Conservation (phyloP, 169 alveolate species). For the Plasmodium falciparum region DNA sequence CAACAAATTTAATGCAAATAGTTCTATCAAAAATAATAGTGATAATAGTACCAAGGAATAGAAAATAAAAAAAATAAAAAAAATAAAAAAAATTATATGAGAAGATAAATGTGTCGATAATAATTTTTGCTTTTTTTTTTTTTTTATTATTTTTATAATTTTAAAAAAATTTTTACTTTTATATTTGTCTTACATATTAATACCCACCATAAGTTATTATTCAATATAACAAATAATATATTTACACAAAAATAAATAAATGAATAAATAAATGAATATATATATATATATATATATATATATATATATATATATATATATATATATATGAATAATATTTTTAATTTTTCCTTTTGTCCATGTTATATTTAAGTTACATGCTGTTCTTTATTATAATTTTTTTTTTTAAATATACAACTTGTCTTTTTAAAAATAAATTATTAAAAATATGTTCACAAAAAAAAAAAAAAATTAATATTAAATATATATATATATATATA, state of each 20-base stretch:
- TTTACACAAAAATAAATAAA: not conserved
- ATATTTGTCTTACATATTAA: no score
- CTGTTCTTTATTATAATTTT: no score
- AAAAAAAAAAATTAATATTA: no score
- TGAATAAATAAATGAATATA: not conserved
- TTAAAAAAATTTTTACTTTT: no score
- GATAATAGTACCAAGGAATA: conserved; percentile 14
- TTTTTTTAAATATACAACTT: no score
- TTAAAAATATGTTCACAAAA: no score
- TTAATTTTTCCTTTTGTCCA: no score
- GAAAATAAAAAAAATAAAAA: not conserved
- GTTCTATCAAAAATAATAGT: conserved; percentile 23
- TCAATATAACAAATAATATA: not conserved
- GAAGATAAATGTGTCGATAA: not conserved
- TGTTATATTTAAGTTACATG: no score
- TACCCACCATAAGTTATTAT: no score
- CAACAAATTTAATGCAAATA: conserved; percentile 45
- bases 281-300: conserved; percentile 3
- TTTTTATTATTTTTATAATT: no score
- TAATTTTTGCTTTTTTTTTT: not conserved
- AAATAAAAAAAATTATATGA: conserved; percentile 1
- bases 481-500: no score
- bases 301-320: not conserved
- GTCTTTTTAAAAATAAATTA: no score
- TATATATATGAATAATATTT: not conserved